Evolutionary conservation across 805 yeast species (phyloP), one percentile per base, ranked within the genome.

Genomic region (Saccharomycopsis fermentans): DNA sequence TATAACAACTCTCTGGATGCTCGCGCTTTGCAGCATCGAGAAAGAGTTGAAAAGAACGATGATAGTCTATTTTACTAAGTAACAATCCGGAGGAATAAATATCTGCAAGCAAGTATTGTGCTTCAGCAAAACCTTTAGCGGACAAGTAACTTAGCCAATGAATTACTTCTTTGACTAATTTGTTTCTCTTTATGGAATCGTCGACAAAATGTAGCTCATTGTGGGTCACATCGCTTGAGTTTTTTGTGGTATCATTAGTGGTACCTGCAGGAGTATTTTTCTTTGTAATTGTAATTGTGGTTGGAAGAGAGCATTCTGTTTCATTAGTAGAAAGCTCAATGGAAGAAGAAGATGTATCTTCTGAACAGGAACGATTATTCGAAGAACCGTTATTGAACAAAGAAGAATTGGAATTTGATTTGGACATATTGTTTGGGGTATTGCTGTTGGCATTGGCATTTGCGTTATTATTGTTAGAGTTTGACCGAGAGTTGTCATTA

Each of bases 1-100:
- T 80, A 71, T 87, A 94, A 0, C 96, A 90, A 55, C 92, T 81
- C 69, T 92, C 97, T 4, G 86, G 79, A 69, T 92, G 97, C 29
- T 91, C 94, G 65, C 88, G 91, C 68, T 92, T 92, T 1, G 97
- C 97, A 8, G 98, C 96, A 39, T 87, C 75, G 67, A 86, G 90
- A 69, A 94, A 94, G 58, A 87, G 77, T 1, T 70, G 63, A 65
- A 88, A 84, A 1, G 97, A 86, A 63, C 87, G 91, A 63, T 79
- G 81, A 65, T 84, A 77, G 55, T 90, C 96, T 8, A 84, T 76
- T 68, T 86, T 87, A 1, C 91, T 92, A 4, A 43, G 16, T 59
- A 90, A 77, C 0, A 88, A 88, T 3, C 96, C 96, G 1, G 91
- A 83, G 16, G 90, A 80, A 69, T 84, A 84, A 0, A 91, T 89